A percentile compares a stretch with the other conserved stretches of the same genome.
phyloP scores from a whole-genome alignment of 2,329 filamentous ascomycete species.

The Aspergillus persii region DNA sequence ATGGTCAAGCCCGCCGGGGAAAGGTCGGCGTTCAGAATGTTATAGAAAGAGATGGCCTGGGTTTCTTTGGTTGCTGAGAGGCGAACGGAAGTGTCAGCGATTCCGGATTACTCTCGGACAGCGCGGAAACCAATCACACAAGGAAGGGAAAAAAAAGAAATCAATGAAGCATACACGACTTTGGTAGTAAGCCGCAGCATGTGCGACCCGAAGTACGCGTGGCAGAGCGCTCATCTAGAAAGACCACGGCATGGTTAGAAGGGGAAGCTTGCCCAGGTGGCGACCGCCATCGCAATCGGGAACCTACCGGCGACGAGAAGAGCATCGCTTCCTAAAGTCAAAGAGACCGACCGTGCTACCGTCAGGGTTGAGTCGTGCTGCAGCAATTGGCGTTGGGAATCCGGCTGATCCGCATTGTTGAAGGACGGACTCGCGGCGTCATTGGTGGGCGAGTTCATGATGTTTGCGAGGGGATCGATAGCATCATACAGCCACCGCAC shows the following conservation, averaged over 20 bases:
- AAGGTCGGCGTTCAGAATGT: conserved; percentile 78
- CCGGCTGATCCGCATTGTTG: conserved; percentile 28
- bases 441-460: conserved; percentile 23
- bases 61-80: conserved; percentile 48
- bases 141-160: neutral
- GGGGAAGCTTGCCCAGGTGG: neutral
- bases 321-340: conserved; percentile 61
- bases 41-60: conserved; percentile 70
- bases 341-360: conserved; percentile 57
- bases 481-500: conserved; percentile 12
- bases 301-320: conserved; percentile 57
- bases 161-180: conserved; percentile 43
- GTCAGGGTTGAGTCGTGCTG: conserved; percentile 48
- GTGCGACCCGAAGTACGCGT: conserved; percentile 47
- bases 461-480: conserved; percentile 1
- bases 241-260: conserved; percentile 3
- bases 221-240: conserved; percentile 54
- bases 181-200: conserved; percentile 56
- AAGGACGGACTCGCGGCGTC: conserved; percentile 22
- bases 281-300: conserved; percentile 1
- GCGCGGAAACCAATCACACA: neutral
- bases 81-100: conserved; percentile 4
- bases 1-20: conserved; percentile 63
- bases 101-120: conserved; percentile 1
- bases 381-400: conserved; percentile 29